Base-by-base conservation (phyloP, 2,329 filamentous ascomycete genomes). In the Fusarium paranaense region DNA sequence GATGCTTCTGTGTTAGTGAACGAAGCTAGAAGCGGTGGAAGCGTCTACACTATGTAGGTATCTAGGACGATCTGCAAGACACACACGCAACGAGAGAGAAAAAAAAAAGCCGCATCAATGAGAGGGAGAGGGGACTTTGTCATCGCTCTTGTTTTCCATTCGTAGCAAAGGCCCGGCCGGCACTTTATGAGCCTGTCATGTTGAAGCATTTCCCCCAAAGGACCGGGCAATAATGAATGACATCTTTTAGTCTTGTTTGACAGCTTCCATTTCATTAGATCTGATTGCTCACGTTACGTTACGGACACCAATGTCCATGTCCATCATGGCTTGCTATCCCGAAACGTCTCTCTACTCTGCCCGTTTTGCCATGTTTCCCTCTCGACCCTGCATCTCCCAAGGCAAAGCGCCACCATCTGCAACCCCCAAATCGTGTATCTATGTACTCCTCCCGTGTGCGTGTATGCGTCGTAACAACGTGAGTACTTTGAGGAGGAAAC, bases 1-100 rank as follows among this genome's bases (percentile, higher is more conserved):
- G 52, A 57, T 33, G 52, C 32, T 57, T 57, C 52, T 57, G 52
- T 57, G 52, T 35, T 57, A 57, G 52, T 57, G 30, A 57, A 35
- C 7, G 52, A 30, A 20, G 32, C 52, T 35, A 57, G 52, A 57
- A 57, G 52, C 52, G 52, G 52, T 57, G 52, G 52, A 57, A 57
- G 32, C 32, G 25, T 52, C 27, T 52, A n/a, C 27, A 37, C 35
- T 37, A 37, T 37, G 35, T 37, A 32, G 30, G 33, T 56, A 56
- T 56, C 52, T 35, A 22, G 52, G 32, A 33, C 32, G 32, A 57
- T 35, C 52, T 57, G 52, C 52, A 47, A 47, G 42, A 47, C 22
- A 47, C 14, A 20, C 40, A 38, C 35, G 18, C 18, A 38, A 38
- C 37, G 13, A 20, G 22, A n/a, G 13, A 20, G 7, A 11, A 42